phyloP scores from a whole-genome alignment of 345 rosid genomes.

The Draba incana region DNA sequence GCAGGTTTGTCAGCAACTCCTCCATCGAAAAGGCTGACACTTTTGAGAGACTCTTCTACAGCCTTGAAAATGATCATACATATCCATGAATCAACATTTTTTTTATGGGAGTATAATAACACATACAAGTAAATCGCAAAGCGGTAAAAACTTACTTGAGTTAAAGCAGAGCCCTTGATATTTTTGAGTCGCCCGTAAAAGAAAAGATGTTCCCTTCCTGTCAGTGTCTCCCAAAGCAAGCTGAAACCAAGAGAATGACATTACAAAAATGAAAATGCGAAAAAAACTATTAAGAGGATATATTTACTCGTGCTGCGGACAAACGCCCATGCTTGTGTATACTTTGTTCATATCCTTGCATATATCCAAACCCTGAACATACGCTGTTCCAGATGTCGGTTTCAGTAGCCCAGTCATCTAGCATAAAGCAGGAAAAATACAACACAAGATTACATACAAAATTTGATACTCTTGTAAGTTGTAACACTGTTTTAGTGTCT shows the following conservation, averaged over 20 bases:
- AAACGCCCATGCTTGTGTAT: conserved; percentile 90
- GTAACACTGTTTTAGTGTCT: not conserved
- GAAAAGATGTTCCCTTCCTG: conserved; percentile 89
- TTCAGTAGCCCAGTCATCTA: conserved; percentile 92
- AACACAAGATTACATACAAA: conserved; percentile 5
- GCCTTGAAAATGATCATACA: conserved; percentile 53
- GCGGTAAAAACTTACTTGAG: conserved; percentile 47
- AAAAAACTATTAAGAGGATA: not conserved
- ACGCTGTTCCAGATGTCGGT: conserved; percentile 83
- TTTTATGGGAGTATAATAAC: not conserved
- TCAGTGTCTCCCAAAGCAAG: conserved; percentile 89
- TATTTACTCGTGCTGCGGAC: conserved; percentile 94
- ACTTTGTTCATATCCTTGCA: conserved; percentile 68
- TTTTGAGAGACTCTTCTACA: conserved; percentile 88
- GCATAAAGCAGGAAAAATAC: not conserved
- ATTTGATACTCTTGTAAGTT: not conserved
- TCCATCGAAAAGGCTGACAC: conserved; percentile 73
- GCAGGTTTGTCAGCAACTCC: conserved; percentile 90
- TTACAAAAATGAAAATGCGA: not conserved
- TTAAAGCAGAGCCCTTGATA: conserved; percentile 69
- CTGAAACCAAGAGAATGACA: conserved; percentile 45
- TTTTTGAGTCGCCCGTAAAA: conserved; percentile 97
- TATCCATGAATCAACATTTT: conserved; percentile 20
- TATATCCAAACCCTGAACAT: conserved; percentile 75
- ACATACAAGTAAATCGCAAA: not conserved